phyloP scores from a whole-genome alignment of 106 monocot species.

The Dendrobium officinale region DNA sequence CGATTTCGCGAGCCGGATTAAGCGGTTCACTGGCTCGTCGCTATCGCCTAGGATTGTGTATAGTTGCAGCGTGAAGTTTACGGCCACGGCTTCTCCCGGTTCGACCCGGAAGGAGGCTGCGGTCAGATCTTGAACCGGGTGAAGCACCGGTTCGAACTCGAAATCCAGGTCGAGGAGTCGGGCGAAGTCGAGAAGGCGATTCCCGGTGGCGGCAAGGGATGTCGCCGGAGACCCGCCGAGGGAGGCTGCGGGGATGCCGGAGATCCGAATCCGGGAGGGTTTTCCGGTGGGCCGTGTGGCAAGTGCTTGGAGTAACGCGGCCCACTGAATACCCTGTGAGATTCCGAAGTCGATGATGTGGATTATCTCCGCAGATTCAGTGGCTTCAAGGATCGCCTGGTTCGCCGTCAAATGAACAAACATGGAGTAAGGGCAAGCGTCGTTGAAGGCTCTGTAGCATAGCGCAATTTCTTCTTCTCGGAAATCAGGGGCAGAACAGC shows the following conservation, averaged over 20 bases:
- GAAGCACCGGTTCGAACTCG: slow-evolving; percentile 71
- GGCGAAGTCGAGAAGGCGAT: slow-evolving; percentile 70
- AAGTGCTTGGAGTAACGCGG: slow-evolving; percentile 85
- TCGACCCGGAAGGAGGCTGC: slow-evolving; percentile 35
- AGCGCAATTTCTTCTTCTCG: slow-evolving; percentile 71
- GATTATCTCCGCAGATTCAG: slow-evolving; percentile 53
- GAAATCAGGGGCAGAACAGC: slow-evolving; percentile 9
- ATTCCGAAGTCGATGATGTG: slow-evolving; percentile 95
- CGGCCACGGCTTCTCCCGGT: slow-evolving; percentile 58
- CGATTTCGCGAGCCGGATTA: slow-evolving; percentile 53
- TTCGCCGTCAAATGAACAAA: slow-evolving; percentile 95
- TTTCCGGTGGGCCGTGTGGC: slow-evolving; percentile 72
- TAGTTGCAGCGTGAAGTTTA: slow-evolving; percentile 96
- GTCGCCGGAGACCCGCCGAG: slow-evolving; percentile 32
- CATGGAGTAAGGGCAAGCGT: slow-evolving; percentile 92
- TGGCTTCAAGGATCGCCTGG: slow-evolving; percentile 92
- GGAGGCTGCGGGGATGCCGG: slow-evolving; percentile 66
- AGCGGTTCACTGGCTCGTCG: slow-evolving; percentile 19
- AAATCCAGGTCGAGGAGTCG: slow-evolving; percentile 61
- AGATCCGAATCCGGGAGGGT: slow-evolving; percentile 62
- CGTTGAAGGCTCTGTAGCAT: slow-evolving; percentile 77
- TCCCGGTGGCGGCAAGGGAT: slow-evolving; percentile 55
- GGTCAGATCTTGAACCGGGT: slow-evolving; percentile 45
- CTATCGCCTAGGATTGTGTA: slow-evolving; percentile 48
- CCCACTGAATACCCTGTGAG: slow-evolving; percentile 88